phyloP scores from a whole-genome alignment of 2,329 filamentous ascomycete species.

The Trichothecium sympodiale region DNA sequence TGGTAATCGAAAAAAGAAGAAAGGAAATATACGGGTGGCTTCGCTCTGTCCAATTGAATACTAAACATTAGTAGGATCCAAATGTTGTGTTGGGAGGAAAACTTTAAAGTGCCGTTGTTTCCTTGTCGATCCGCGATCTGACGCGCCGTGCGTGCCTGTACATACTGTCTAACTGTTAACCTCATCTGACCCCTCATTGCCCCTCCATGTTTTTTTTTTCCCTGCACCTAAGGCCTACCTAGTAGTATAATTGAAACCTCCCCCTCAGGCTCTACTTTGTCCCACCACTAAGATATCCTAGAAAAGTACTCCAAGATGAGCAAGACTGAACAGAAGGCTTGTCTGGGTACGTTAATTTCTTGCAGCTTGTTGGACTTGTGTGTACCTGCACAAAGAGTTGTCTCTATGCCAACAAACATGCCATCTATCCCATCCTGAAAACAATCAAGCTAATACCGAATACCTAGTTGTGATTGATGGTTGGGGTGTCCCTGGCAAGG shows the following conservation, averaged over 20 bases:
- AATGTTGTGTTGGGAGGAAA: too few relatives aligned
- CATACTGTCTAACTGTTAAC: too few relatives aligned
- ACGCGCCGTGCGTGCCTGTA: too few relatives aligned
- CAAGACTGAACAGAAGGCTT: conserved; percentile 39
- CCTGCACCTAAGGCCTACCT: too few relatives aligned
- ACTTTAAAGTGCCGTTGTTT: too few relatives aligned
- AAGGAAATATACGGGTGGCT: too few relatives aligned
- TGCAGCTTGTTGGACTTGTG: conserved; percentile 1
- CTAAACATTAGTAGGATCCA: too few relatives aligned
- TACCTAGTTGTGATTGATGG: conserved; percentile 88
- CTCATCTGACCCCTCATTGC: neutral
- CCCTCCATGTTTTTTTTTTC: neutral
- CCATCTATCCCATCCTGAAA: too few relatives aligned
- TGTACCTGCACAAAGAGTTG: neutral
- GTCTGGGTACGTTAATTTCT: conserved; percentile 35
- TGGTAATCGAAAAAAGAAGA: too few relatives aligned
- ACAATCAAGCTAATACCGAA: neutral
- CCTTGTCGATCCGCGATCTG: too few relatives aligned
- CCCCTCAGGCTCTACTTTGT: neutral
- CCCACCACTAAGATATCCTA: neutral
- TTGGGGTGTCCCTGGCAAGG: conserved; percentile 78
- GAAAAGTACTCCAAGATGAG: conserved; percentile 22
- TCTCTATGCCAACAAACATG: neutral
- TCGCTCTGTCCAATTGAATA: too few relatives aligned
- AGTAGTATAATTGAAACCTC: neutral